These are phyloP conservation scores for Cryptosporidium sp. DNA, from an alignment of 169 alveolate species.

Conservation along the genomic window DNA sequence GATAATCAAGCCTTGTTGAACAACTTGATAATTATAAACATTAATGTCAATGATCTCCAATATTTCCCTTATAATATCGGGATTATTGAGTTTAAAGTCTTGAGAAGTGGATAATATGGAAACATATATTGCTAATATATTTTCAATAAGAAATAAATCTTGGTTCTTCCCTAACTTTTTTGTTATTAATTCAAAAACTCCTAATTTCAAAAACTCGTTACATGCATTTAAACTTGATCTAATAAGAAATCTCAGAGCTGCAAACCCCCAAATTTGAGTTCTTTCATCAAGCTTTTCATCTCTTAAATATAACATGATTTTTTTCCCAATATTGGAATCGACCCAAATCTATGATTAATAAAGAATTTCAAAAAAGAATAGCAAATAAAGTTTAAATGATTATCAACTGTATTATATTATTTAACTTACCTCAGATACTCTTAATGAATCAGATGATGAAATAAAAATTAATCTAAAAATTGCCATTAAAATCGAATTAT, in stretches of 20 bases:
- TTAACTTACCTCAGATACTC: slow-evolving; percentile 52
- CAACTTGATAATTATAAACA: neutral
- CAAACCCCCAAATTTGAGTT: slow-evolving; percentile 72
- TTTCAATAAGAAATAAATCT: slow-evolving; percentile 53
- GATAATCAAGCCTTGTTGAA: slow-evolving; percentile 15
- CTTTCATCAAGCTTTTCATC: slow-evolving; percentile 46
- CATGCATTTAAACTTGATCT: slow-evolving; percentile 46
- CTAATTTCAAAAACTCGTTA: slow-evolving; percentile 41
- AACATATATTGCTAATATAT: slow-evolving; percentile 39
- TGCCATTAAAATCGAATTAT: slow-evolving; percentile 35
- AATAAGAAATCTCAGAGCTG: slow-evolving; percentile 68
- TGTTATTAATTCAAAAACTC: slow-evolving; percentile 44
- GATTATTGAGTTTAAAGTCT: slow-evolving; percentile 48
- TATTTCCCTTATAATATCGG: slow-evolving; percentile 30
- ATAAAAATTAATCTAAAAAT: slow-evolving; percentile 49
- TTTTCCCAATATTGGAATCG: slow-evolving; percentile 44
- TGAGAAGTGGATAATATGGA: slow-evolving; percentile 34
- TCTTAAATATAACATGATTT: slow-evolving; percentile 3
- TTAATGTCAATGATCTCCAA: neutral
- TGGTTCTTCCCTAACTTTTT: slow-evolving; percentile 32
- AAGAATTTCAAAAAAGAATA: neutral
- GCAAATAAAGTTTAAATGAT: neutral
- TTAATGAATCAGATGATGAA: slow-evolving; percentile 59
- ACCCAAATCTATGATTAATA: slow-evolving; percentile 31
- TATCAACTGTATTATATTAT: neutral